Base-by-base conservation (phyloP, 306 rosid species). In the Citrullus amarus region DNA sequence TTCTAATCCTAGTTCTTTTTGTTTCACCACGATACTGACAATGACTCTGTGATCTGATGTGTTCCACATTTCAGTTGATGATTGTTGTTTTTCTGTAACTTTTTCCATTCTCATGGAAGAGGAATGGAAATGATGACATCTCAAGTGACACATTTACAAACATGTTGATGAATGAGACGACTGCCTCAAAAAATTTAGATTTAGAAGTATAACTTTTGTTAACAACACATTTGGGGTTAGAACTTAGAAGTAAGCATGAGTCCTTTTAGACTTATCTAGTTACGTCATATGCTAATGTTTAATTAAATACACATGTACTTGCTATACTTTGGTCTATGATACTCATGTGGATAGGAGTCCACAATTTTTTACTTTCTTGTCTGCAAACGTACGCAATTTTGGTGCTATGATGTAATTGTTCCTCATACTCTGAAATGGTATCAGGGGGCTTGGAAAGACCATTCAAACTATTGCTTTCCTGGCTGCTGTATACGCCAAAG, bases 401-500 rank as follows among this genome's bases (percentile, higher is more conserved):
- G 50, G 69, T 81, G 62, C 32, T 79, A 10, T 44, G 48, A 50
- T 12, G 61, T 76, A 75, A 80, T 87, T 25, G 59, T 70, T 38
- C 39, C 67, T 74, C 84, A 70, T 28, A 38, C 41, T 83, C 68
- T 76, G 22, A 48, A 36, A 51, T 82, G 83, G 76, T 81, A 85
- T 88, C 85, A 94, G 98, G 98, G 98, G 97, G 65, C 92, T 94
- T 78, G 98, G 98, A 34, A 94, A 94, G 85, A 94, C 98, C 73
- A 92, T 92, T 84, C 98, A 94, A 79, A 83, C 96, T 56, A 94
- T 94, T 89, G 96, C 98, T 69, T 92, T 92, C 83, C 90, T 94
- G 80, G 92, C 97, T 86, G 97, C 97, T 53, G 84, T 94, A 44
- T 94, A 80, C 81, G 92, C 83, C 68, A 92, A 92, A 83, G 93